Evolutionary conservation across 148 eudicot species (phyloP).

Genomic region (Mesembryanthemum crystallinum): DNA sequence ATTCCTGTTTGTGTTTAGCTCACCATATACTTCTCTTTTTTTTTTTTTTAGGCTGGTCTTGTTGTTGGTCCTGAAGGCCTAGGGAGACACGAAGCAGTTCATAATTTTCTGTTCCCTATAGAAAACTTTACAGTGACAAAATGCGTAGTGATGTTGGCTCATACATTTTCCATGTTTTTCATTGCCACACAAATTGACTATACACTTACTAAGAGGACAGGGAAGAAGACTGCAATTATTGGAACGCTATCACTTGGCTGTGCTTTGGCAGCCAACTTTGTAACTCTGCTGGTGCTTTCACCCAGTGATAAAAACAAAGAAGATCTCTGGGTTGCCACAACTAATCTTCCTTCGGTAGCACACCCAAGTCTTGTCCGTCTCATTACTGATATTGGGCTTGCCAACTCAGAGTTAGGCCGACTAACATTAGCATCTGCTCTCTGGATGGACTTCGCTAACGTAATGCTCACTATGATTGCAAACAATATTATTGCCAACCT

Average conservation of each 20-base stretch:
- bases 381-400: constrained; percentile 31
- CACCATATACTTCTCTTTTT: neutral
- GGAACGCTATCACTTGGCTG: constrained; percentile 12
- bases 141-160: constrained; percentile 14
- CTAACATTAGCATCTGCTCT: constrained; percentile 26
- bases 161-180: constrained; percentile 25
- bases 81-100: neutral
- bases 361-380: constrained; percentile 28
- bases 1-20: neutral
- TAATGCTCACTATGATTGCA: neutral
- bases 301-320: neutral
- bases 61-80: constrained; percentile 22
- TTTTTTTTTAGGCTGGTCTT: neutral
- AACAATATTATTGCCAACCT: neutral
- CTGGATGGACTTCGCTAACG: constrained; percentile 6
- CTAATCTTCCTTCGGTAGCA: constrained; percentile 19
- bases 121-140: constrained; percentile 10
- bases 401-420: constrained; percentile 41
- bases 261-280: constrained; percentile 9
- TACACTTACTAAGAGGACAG: constrained; percentile 12
- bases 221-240: constrained; percentile 22
- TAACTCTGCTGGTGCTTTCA: neutral
- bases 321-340: neutral
- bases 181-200: constrained; percentile 26
- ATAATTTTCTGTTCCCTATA: constrained; percentile 8